These are phyloP conservation scores for Arachnopeziza araneosa DNA, from an alignment of 2,329 filamentous ascomycete species.

Conservation along the genomic window DNA sequence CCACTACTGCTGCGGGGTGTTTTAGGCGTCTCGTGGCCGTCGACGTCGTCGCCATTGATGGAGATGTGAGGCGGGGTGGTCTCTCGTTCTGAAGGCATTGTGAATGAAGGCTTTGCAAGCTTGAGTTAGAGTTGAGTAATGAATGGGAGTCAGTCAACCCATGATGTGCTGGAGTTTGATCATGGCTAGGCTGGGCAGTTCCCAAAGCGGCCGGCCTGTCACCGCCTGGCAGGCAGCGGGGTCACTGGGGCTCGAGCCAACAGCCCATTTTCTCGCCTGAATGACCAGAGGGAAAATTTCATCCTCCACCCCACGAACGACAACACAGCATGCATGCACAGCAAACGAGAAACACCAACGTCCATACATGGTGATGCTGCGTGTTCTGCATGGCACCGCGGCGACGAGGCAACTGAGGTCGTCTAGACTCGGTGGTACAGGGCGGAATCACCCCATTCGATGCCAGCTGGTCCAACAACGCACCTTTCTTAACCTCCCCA, in stretches of 20 bases:
- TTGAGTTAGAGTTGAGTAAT: not conserved
- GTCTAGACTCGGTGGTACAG: not conserved
- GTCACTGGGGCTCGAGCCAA: not conserved
- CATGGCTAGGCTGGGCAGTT: not conserved
- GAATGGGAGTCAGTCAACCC: slow-evolving; percentile 6
- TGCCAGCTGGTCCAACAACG: slow-evolving; percentile 10
- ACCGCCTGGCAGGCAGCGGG: not conserved
- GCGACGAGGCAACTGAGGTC: not conserved
- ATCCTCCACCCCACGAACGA: not conserved
- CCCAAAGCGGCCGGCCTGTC: not conserved
- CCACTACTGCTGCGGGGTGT: slow-evolving; percentile 53
- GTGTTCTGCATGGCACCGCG: slow-evolving; percentile 1
- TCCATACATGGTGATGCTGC: slow-evolving; percentile 10
- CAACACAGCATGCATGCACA: slow-evolving; percentile 11
- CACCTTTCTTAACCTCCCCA: slow-evolving; percentile 15
- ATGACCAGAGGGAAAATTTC: not conserved
- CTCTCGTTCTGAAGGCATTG: slow-evolving; percentile 19
- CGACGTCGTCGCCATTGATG: slow-evolving; percentile 20
- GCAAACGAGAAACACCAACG: not conserved
- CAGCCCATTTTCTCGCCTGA: not conserved
- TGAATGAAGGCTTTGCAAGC: slow-evolving; percentile 6
- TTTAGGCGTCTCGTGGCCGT: slow-evolving; percentile 24
- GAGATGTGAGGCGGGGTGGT: slow-evolving; percentile 21
- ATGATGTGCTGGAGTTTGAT: slow-evolving; percentile 5
- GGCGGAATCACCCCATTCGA: not conserved